Evolutionary conservation across 2,329 filamentous ascomycete species (phyloP), one percentile per base, ranked within the genome.

Genomic region (Phaeosphaeria sp.): DNA sequence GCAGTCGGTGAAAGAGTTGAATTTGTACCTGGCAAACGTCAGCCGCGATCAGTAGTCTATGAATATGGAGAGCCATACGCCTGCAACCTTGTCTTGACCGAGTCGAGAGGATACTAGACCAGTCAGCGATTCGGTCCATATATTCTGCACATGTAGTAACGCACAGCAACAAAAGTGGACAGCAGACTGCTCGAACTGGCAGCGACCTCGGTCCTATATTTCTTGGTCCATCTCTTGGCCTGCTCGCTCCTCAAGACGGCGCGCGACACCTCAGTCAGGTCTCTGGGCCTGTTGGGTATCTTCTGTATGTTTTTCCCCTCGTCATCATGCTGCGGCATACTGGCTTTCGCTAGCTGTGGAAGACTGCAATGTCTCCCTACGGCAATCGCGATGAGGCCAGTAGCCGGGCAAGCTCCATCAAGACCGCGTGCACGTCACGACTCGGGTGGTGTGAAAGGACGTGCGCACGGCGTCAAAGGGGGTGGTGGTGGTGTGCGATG

Each of bases 71-170:
- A 22, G 17, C 65, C 78, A 61, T 77, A 80, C 65, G 90, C 91
- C 81, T 96, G 92, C 87, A 95, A 92, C 72, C 92, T 90, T 55
- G 90, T 93, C 82, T 96, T 96, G 75, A 94, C 89, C 69, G 92
- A 94, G 77, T 96, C 92, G 66, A 96, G 86, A 21, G 92, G 92
- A 73, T 94, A 96, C 81, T 84, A 21, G 52, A 59, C 49, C 50
- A 54, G 57, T 77, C 46, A 77, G 73, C 54, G 25, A 20, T 42
- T 36, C 30, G 6, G 6, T 3, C 7, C 13, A 36, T 15, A 36
- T 36, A 15, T 36, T 36, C 30, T 36, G 6, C 13, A 18, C 6
- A 4, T 18, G 2, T 7, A 21, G n/a, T 1, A 18, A 66, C 81
- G 68, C 72, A 85, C 83, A n/a, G 91, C 90, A 64, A 85, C 83